phyloP scores from a whole-genome alignment of 805 yeast genomes.

The Kazachstania viticola region DNA sequence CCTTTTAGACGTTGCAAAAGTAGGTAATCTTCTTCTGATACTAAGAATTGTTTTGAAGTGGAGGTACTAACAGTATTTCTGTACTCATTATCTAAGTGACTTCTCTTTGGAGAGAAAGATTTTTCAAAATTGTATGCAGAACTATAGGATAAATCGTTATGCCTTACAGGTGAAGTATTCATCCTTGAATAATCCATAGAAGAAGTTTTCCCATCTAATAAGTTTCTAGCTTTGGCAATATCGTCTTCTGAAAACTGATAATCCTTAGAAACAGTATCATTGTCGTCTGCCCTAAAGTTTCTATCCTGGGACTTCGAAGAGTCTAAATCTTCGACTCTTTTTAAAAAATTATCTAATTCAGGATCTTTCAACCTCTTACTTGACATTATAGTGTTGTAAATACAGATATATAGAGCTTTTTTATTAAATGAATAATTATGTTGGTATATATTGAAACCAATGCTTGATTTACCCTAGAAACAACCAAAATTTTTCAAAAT shows the following conservation, averaged over 20 bases:
- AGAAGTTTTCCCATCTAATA: background rate
- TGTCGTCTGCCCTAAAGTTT: background rate
- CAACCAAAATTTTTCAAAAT: too few species aligned
- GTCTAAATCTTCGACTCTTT: constrained; percentile 21
- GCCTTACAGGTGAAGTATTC: background rate
- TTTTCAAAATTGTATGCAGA: constrained; percentile 25
- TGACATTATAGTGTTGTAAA: too few species aligned
- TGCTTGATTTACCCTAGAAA: too few species aligned
- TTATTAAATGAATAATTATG: too few species aligned
- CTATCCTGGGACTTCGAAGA: background rate
- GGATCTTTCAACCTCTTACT: too few species aligned
- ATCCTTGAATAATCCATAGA: background rate
- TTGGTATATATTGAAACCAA: too few species aligned
- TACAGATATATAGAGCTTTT: too few species aligned
- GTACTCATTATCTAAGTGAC: too few species aligned
- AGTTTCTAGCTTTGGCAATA: background rate
- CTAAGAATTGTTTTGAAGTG: too few species aligned
- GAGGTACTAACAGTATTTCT: too few species aligned
- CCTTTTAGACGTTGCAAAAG: constrained; percentile 16
- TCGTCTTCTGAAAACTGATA: background rate
- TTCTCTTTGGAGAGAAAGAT: constrained; percentile 19
- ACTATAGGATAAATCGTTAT: constrained; percentile 11
- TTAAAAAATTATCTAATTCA: constrained; percentile 16
- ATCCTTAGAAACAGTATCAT: background rate
- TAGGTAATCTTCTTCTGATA: constrained; percentile 23